Conservation (phyloP, 306 rosid species). For the Ammopiptanthus mongolicus region DNA sequence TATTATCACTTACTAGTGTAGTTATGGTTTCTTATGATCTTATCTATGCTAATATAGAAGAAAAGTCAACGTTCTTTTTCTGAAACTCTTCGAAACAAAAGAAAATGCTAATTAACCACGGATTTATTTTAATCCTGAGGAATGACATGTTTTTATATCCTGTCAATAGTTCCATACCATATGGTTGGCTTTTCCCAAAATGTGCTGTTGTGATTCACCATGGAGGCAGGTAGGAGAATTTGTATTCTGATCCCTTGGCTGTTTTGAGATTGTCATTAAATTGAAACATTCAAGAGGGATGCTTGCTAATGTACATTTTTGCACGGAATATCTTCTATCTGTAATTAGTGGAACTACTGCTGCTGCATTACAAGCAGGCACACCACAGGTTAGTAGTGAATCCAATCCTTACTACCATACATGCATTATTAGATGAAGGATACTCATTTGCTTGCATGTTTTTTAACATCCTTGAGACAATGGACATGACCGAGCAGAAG, state of each 20-base stretch:
- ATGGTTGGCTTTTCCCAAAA: conserved; percentile 63
- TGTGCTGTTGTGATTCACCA: conserved; percentile 78
- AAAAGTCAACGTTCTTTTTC: not conserved
- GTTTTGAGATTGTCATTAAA: not conserved
- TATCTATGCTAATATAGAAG: not conserved
- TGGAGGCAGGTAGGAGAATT: conserved; percentile 73
- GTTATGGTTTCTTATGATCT: not conserved
- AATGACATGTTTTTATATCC: conserved; percentile 10
- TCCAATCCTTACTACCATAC: not conserved
- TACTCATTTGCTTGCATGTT: not conserved
- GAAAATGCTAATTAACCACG: not conserved
- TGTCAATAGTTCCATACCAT: conserved; percentile 54
- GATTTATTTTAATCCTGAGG: not conserved
- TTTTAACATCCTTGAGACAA: not conserved
- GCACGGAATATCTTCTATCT: conserved; percentile 10
- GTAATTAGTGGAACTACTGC: conserved; percentile 75
- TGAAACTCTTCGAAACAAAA: not conserved
- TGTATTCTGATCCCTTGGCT: not conserved
- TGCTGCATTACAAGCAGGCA: conserved; percentile 69
- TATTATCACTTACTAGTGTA: not conserved
- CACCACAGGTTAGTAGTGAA: conserved; percentile 65
- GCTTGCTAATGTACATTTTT: conserved; percentile 21
- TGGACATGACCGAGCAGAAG: not conserved
- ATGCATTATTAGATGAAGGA: not conserved
- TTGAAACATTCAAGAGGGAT: conserved; percentile 6